Evolutionary conservation across 352 stramenopile species (phyloP), one percentile per base, ranked within the genome.

Genomic region (Blastocystis sp.): DNA sequence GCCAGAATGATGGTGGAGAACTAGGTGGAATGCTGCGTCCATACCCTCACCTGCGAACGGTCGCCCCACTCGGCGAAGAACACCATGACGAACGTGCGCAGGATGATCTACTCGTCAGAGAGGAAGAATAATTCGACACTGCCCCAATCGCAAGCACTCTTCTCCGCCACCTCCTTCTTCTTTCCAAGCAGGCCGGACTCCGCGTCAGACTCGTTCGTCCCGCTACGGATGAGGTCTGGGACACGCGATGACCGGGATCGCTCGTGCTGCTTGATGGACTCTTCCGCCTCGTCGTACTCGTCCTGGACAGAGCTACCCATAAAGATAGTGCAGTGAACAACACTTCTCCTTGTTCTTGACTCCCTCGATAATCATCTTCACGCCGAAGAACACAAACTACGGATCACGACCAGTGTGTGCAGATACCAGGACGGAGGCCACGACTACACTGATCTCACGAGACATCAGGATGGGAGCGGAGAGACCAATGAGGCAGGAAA

Each of bases 401-500:
- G 88, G 14, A 1, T 76, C 40, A 62, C 21, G 87, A 62, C 9
- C 7, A 70, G n/a, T 11, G 0, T 53, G 53, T 60, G 65, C 9
- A 91, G 89, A 40, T 87, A 94, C 92, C 52, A 95, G 90, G 4
- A 94, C 89, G 2, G 91, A 92, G 4, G 92, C 93, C 1, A 94
- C 79, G 71, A 94, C 94, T 89, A 95, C 92, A 64, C 92, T 95
- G 62, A 95, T 61, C 82, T 90, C 91, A 23, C 92, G 92, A 0
- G 93, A 93, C 61, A 96, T 89, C 88, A 95, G 94, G 84, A 94
- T 93, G 76, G 93, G 94, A 69, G 93, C 92, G 48, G 94, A 92
- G 9, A 94, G 93, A 40, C 96, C 96, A 91, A 98, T 97, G 14
- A 98, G 91, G n/a, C 98, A 95, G 11, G 95, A 98, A 76, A 99